phyloP scores from a whole-genome alignment of 108 stramenopile genomes.

The Ochromonas danica region DNA sequence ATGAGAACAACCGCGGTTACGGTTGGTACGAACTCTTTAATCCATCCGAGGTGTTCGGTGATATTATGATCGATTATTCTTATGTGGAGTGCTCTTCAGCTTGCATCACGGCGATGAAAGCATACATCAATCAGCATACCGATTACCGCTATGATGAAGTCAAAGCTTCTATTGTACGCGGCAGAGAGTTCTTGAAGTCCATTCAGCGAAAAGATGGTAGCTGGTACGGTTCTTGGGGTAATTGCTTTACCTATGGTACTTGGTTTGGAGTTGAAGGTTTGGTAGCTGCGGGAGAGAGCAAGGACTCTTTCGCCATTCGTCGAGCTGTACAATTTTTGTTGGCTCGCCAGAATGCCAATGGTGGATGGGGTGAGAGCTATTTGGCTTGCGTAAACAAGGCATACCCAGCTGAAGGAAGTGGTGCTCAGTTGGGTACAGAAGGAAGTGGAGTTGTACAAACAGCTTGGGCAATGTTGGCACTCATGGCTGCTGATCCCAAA shows the following conservation, averaged over 20 bases:
- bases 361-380: conserved; percentile 99
- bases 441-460: conserved; percentile 94
- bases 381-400: conserved; percentile 92
- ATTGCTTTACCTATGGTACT: conserved; percentile 85
- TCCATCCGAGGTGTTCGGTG: conserved; percentile 95
- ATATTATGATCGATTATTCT: conserved; percentile 99
- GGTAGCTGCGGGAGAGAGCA: conserved; percentile 40
- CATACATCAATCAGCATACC: conserved; percentile 75
- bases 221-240: conserved; percentile 93
- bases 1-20: conserved; percentile 95
- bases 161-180: conserved; percentile 65
- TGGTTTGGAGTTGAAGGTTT: conserved; percentile 81
- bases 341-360: conserved; percentile 77
- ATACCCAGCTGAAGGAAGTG: conserved; percentile 73
- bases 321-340: conserved; percentile 68
- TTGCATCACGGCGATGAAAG: conserved; percentile 77
- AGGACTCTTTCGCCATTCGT: conserved; percentile 49
- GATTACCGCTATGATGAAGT: conserved; percentile 73
- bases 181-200: conserved; percentile 78
- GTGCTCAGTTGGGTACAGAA: conserved; percentile 48
- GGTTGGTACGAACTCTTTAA: conserved; percentile 85
- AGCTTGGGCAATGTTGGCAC: conserved; percentile 88
- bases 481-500: conserved; percentile 74
- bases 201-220: conserved; percentile 90
- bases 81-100: conserved; percentile 97